These are phyloP conservation scores for Sherardia arvensis DNA, from an alignment of 257 asterid species.

Conservation along the genomic window DNA sequence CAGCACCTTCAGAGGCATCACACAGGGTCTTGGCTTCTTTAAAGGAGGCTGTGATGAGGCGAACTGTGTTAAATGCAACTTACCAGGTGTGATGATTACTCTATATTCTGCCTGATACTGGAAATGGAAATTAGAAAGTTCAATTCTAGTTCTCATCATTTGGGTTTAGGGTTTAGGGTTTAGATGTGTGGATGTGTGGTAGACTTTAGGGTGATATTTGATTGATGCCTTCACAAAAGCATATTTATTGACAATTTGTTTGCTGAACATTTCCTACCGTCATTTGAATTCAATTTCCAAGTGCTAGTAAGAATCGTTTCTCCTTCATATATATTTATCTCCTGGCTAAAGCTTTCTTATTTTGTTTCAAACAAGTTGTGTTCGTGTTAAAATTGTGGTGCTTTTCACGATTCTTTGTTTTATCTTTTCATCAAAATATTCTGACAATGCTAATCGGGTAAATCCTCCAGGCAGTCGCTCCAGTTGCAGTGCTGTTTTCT, in stretches of 20 bases:
- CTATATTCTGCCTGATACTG: neutral
- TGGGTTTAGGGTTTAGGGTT: too few species aligned
- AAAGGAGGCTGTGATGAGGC: constrained; percentile 63
- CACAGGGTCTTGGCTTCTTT: constrained; percentile 62
- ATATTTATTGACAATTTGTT: neutral
- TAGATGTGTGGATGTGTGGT: too few species aligned
- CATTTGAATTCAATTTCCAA: neutral
- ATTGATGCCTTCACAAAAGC: neutral
- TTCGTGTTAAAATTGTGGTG: neutral
- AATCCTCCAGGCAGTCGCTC: constrained; percentile 46
- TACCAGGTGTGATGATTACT: constrained; percentile 36
- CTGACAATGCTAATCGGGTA: neutral
- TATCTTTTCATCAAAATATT: neutral
- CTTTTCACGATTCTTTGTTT: neutral
- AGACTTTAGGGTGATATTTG: too few species aligned
- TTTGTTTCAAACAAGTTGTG: neutral
- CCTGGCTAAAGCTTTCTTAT: neutral
- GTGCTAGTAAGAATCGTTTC: neutral
- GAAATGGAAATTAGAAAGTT: neutral
- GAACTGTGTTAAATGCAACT: constrained; percentile 45
- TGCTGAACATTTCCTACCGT: neutral
- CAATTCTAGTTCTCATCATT: neutral
- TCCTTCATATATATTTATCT: neutral
- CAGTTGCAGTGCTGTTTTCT: constrained; percentile 87
- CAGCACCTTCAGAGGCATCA: constrained; percentile 23